Conservation (phyloP, 2,329 filamentous ascomycete genomes). For the Alternaria metachromatica region DNA sequence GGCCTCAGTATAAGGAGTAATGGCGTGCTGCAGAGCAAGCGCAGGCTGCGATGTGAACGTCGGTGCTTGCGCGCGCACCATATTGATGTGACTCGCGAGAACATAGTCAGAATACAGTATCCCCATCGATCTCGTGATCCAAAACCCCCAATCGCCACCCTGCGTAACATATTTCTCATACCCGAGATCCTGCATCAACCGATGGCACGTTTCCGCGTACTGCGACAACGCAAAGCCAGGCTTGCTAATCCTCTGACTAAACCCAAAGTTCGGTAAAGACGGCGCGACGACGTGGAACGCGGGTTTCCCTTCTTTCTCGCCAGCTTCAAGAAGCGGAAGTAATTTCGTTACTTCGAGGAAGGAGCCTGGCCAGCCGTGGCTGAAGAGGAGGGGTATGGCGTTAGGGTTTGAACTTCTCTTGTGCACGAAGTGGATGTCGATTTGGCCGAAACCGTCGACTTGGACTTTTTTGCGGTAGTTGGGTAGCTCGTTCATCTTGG, state of each 20-base stretch:
- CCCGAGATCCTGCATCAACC: constrained; percentile 71
- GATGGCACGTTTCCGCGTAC: constrained; percentile 70
- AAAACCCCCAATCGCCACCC: constrained; percentile 75
- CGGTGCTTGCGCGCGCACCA: constrained; percentile 54
- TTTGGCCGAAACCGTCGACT: constrained; percentile 64
- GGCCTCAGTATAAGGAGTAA: constrained; percentile 60
- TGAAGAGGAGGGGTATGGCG: constrained; percentile 70
- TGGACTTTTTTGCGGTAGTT: constrained; percentile 63
- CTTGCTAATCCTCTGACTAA: constrained; percentile 58
- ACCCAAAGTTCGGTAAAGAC: constrained; percentile 64
- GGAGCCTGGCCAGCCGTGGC: constrained; percentile 75
- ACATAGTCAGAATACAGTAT: constrained; percentile 64
- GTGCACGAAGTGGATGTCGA: constrained; percentile 71
- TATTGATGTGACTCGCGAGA: constrained; percentile 69
- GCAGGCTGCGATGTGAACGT: constrained; percentile 59
- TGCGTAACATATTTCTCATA: constrained; percentile 65
- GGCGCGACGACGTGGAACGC: constrained; percentile 62
- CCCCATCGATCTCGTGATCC: constrained; percentile 68
- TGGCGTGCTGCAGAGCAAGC: constrained; percentile 62
- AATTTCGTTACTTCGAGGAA: constrained; percentile 72
- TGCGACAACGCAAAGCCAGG: constrained; percentile 65
- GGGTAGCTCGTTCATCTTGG: constrained; percentile 64
- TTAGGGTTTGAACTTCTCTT: constrained; percentile 58
- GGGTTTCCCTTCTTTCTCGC: constrained; percentile 47
- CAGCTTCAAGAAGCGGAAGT: constrained; percentile 53